These are phyloP conservation scores for Pluteus cervinus DNA, from an alignment of 768 basidiomycete genomes.

Conservation along the genomic window DNA sequence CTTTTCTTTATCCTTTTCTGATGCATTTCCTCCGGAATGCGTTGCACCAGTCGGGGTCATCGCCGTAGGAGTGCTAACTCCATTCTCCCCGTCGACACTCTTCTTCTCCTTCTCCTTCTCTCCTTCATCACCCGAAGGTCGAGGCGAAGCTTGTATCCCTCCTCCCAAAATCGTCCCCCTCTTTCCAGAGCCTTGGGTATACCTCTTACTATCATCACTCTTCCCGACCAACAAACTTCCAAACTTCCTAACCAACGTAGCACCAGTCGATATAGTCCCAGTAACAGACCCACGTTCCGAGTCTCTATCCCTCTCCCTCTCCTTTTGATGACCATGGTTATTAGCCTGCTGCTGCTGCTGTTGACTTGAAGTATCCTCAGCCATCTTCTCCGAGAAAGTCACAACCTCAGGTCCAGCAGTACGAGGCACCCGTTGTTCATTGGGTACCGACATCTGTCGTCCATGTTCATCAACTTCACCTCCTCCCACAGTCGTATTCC, in stretches of 20 bases:
- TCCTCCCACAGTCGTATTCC: constrained; percentile 36
- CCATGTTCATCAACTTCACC: too few species aligned
- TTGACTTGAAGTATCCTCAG: too few species aligned
- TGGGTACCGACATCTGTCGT: too few species aligned
- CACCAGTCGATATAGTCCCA: constrained; percentile 60
- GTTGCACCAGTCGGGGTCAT: constrained; percentile 6
- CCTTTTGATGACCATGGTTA: constrained; percentile 23
- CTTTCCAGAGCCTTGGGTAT: constrained; percentile 32
- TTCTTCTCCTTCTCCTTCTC: constrained; percentile 19
- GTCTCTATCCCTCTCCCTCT: constrained; percentile 27
- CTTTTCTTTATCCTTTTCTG: too few species aligned
- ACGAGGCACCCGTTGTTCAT: constrained; percentile 44
- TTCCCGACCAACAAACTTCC: constrained; percentile 58
- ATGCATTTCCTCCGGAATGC: too few species aligned
- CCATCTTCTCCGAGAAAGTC: constrained; percentile 43
- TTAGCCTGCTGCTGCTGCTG: too few species aligned
- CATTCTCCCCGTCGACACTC: constrained; percentile 9
- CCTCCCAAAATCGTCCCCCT: constrained; percentile 46
- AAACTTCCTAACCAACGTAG: constrained; percentile 74
- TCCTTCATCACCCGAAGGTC: constrained; percentile 16
- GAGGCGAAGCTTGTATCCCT: constrained; percentile 19
- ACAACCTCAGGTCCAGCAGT: constrained; percentile 64
- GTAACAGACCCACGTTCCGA: too few species aligned
- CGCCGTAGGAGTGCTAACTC: constrained; percentile 11
- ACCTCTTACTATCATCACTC: constrained; percentile 34